Evolutionary conservation across 2,329 filamentous ascomycete genomes (phyloP).

Genomic region (Diaporthe sp.): DNA sequence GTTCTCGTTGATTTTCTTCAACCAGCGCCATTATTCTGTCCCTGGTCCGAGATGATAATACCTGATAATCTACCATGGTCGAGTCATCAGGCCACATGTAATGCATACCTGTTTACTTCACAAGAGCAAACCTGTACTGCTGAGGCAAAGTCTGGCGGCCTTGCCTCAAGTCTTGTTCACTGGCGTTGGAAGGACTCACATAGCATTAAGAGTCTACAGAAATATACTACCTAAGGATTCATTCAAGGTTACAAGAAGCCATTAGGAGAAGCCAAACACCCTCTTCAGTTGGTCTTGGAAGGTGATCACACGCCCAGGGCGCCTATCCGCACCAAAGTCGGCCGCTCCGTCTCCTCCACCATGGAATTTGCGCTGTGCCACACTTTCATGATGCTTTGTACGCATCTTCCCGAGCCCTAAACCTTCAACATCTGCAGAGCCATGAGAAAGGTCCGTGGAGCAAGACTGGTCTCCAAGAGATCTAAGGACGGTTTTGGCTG

Average conservation of each 20-base stretch:
- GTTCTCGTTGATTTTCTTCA: background rate
- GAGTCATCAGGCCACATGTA: background rate
- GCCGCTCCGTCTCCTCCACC: constrained; percentile 15
- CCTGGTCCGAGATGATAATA: background rate
- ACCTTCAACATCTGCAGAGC: background rate
- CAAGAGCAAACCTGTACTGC: too few relatives aligned
- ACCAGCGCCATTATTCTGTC: background rate
- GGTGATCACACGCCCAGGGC: background rate
- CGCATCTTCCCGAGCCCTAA: too few relatives aligned
- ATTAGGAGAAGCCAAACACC: constrained; percentile 36
- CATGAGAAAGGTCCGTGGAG: background rate
- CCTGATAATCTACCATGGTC: background rate
- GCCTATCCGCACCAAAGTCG: background rate
- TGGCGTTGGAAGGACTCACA: background rate
- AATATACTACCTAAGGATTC: background rate
- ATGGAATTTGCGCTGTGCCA: background rate
- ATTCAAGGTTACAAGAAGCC: background rate
- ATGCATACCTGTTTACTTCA: background rate
- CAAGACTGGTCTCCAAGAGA: background rate
- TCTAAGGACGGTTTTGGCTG: constrained; percentile 5
- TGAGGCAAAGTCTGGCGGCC: too few relatives aligned
- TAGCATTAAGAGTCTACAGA: background rate
- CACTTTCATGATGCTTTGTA: background rate
- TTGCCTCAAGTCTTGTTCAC: background rate
- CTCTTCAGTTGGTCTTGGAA: constrained; percentile 39